These are phyloP conservation scores for Flueggea neowawraea DNA, from an alignment of 441 rosid genomes.

Conservation along the genomic window DNA sequence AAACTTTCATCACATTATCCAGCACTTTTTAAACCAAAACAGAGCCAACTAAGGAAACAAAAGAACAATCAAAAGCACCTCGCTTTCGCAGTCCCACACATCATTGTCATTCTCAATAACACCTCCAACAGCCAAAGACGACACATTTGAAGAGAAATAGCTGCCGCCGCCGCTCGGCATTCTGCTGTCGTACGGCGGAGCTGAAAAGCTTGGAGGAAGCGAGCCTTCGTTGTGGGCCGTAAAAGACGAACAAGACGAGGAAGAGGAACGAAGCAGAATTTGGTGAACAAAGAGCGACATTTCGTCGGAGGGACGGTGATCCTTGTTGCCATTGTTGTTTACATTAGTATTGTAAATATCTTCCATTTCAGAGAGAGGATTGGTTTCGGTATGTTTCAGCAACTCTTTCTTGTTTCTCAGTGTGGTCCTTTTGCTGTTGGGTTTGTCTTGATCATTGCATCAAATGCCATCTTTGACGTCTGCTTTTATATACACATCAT, in stretches of 20 bases:
- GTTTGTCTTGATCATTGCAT: no score
- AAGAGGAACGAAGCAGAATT: slow-evolving; percentile 47
- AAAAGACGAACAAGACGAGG: slow-evolving; percentile 25
- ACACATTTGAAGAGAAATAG: slow-evolving; percentile 21
- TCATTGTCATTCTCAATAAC: slow-evolving; percentile 53
- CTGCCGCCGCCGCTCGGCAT: slow-evolving; percentile 9
- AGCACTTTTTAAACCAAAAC: slow-evolving; percentile 15
- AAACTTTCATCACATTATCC: background rate
- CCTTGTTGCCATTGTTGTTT: slow-evolving; percentile 2
- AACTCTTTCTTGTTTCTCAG: no score
- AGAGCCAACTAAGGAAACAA: background rate
- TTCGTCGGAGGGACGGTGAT: slow-evolving; percentile 43
- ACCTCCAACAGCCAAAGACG: slow-evolving; percentile 50
- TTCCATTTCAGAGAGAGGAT: no score
- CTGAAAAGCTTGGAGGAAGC: slow-evolving; percentile 16
- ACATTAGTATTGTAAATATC: no score
- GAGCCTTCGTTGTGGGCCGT: slow-evolving; percentile 10
- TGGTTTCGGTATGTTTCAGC: no score
- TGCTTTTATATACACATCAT: no score
- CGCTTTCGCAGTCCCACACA: slow-evolving; percentile 78
- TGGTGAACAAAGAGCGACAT: slow-evolving; percentile 59
- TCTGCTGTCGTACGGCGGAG: background rate
- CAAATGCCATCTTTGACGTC: no score
- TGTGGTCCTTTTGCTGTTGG: no score
- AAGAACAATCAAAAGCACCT: slow-evolving; percentile 33